Conservation (phyloP, 257 asterid genomes). For the Solanum appendiculatum region DNA sequence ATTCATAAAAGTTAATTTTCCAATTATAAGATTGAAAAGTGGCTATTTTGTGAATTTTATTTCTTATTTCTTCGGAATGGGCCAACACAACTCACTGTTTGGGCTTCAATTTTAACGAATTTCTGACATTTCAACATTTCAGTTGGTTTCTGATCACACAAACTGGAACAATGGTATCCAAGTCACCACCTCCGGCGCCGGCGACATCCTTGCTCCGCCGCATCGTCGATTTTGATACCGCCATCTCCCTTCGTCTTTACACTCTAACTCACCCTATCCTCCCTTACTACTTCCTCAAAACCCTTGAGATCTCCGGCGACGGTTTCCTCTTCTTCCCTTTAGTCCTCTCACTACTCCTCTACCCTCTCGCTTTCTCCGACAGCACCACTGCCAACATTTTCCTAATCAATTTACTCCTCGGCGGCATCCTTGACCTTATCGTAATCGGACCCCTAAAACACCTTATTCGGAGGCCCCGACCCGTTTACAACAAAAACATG, state of each 20-base stretch:
- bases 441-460: constrained; percentile 57
- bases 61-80: too few relatives aligned
- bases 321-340: constrained; percentile 89
- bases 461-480: constrained; percentile 68
- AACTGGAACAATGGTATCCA: constrained; percentile 12
- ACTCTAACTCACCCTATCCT: constrained; percentile 55
- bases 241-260: constrained; percentile 59
- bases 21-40: neutral
- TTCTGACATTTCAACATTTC: neutral
- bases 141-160: neutral
- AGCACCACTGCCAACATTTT: constrained; percentile 17
- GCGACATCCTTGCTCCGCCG: constrained; percentile 36
- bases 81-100: neutral
- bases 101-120: neutral
- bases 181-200: constrained; percentile 17
- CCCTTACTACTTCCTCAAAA: constrained; percentile 60
- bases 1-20: too few relatives aligned
- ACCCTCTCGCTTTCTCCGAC: constrained; percentile 10
- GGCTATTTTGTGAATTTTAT: neutral
- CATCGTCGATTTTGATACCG: constrained; percentile 41
- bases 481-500: constrained; percentile 82
- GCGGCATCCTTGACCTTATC: constrained; percentile 54
- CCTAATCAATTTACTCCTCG: constrained; percentile 50
- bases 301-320: constrained; percentile 88
- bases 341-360: constrained; percentile 39